phyloP scores from a whole-genome alignment of 148 eudicot species.

The Rhododendron molle region DNA sequence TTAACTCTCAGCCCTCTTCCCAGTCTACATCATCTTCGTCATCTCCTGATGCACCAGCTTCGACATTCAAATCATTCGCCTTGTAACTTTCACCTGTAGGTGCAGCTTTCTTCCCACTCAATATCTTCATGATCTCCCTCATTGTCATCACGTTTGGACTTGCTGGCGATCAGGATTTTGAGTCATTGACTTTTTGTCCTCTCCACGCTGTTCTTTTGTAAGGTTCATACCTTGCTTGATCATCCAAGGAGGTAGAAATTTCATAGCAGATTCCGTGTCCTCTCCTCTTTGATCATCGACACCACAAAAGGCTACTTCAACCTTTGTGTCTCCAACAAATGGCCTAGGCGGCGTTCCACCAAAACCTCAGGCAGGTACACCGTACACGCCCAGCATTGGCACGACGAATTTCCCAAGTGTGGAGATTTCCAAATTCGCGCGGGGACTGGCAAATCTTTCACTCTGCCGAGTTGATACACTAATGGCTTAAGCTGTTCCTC shows the following conservation, averaged over 20 bases:
- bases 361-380: slow-evolving; percentile 44
- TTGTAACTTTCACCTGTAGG: slow-evolving; percentile 43
- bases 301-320: slow-evolving; percentile 72
- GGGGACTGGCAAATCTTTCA: slow-evolving; percentile 79
- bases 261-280: slow-evolving; percentile 54
- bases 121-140: slow-evolving; percentile 44
- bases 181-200: slow-evolving; percentile 61
- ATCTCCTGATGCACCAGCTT: slow-evolving; percentile 61
- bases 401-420: slow-evolving; percentile 68
- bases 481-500: slow-evolving; percentile 93
- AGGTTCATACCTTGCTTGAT: slow-evolving; percentile 86
- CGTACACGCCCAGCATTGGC: slow-evolving; percentile 53
- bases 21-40: slow-evolving; percentile 85
- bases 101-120: slow-evolving; percentile 75
- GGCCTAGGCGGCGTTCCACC: slow-evolving; percentile 85
- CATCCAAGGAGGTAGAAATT: slow-evolving; percentile 99
- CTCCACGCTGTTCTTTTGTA: slow-evolving; percentile 91
- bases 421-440: slow-evolving; percentile 83
- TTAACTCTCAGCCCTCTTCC: slow-evolving; percentile 70
- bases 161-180: slow-evolving; percentile 50
- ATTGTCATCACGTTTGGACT: slow-evolving; percentile 52
- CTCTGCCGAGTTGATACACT: slow-evolving; percentile 68
- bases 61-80: slow-evolving; percentile 71
- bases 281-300: slow-evolving; percentile 46
- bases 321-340: slow-evolving; percentile 81